phyloP scores from a whole-genome alignment of 2,329 filamentous ascomycete genomes.

The Trichocomaceae sp. region DNA sequence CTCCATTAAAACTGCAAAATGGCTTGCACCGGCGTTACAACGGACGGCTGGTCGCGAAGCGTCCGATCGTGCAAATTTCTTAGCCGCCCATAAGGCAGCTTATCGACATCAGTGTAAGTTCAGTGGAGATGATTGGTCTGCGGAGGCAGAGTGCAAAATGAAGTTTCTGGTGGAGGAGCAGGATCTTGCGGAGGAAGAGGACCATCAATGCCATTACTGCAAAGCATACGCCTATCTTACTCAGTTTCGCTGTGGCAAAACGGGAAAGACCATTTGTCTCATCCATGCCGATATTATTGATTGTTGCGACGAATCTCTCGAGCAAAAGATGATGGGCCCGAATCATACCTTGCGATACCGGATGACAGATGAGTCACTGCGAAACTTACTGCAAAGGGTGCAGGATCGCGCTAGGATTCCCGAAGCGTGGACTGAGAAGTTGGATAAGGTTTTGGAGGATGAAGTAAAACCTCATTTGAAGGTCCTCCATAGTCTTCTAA shows the following conservation, averaged over 20 bases:
- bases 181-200: constrained; percentile 83
- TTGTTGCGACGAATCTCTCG: constrained; percentile 66
- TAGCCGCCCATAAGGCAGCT: constrained; percentile 56
- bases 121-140: constrained; percentile 41
- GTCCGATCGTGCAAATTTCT: constrained; percentile 60
- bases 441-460: constrained; percentile 75
- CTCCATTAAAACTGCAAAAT: constrained; percentile 86
- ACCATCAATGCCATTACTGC: constrained; percentile 86
- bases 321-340: constrained; percentile 60
- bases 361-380: constrained; percentile 65
- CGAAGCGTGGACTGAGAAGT: constrained; percentile 84
- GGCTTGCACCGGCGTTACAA: constrained; percentile 81
- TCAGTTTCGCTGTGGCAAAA: constrained; percentile 75
- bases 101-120: constrained; percentile 51
- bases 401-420: constrained; percentile 80
- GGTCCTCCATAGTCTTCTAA: constrained; percentile 70
- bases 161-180: constrained; percentile 60
- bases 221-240: constrained; percentile 89
- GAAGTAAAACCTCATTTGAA: constrained; percentile 81
- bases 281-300: constrained; percentile 71
- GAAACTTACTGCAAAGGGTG: constrained; percentile 63
- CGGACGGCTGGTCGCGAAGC: constrained; percentile 70
- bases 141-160: constrained; percentile 49
- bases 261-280: constrained; percentile 75
- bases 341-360: constrained; percentile 73